These are phyloP conservation scores for Meyerozyma sp. DNA, from an alignment of 1,139 yeast genomes.

Conservation along the genomic window DNA sequence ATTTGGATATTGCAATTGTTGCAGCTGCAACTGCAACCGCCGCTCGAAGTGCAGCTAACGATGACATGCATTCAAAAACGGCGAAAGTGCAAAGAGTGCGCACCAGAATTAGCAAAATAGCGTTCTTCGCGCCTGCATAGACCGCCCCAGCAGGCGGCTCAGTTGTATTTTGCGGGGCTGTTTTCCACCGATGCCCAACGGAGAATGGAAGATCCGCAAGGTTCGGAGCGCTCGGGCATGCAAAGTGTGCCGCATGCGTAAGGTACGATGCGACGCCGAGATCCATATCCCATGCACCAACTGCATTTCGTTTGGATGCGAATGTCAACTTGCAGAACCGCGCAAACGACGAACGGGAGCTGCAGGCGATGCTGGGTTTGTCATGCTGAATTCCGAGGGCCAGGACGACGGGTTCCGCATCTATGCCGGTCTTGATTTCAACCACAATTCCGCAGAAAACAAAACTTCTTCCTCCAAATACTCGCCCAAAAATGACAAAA, in stretches of 20 bases:
- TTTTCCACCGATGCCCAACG: background rate
- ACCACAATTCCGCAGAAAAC: too few species aligned
- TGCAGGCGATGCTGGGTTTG: background rate
- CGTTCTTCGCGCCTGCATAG: too few species aligned
- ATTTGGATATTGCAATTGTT: conserved; percentile 6
- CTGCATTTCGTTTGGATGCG: conserved; percentile 2
- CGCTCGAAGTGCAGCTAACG: background rate
- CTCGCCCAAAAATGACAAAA: too few species aligned
- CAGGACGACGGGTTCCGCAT: background rate
- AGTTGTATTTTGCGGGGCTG: too few species aligned
- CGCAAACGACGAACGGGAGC: background rate
- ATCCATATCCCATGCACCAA: conserved; percentile 1
- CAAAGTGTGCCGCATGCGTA: conserved; percentile 3
- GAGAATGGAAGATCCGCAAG: background rate
- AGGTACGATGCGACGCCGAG: conserved; percentile 3
- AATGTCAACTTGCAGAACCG: conserved; percentile 1
- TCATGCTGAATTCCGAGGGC: background rate
- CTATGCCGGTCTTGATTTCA: background rate
- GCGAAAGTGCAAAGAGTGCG: too few species aligned
- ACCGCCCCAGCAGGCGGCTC: too few species aligned
- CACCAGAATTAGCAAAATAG: too few species aligned
- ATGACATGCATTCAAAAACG: background rate
- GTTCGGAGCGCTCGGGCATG: conserved; percentile 3
- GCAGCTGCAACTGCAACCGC: conserved; percentile 8
- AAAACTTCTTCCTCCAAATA: too few species aligned